A percentile compares a stretch with the other conserved stretches of the same genome.
phyloP scores from a whole-genome alignment of 148 eudicot genomes.

The Silene conica region DNA sequence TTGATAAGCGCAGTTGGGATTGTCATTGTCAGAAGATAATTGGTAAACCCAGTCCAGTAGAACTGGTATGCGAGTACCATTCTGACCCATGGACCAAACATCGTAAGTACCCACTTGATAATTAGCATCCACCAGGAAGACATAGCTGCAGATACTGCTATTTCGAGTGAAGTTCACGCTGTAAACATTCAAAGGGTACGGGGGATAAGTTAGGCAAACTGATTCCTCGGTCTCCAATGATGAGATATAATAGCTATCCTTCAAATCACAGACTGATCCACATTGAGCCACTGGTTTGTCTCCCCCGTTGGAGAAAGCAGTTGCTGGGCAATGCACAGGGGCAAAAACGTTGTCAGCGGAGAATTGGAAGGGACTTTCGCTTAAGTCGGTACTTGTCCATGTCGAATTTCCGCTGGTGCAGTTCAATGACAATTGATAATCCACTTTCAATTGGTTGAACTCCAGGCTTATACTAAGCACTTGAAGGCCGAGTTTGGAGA shows the following conservation, averaged over 20 bases:
- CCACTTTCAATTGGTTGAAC: no score
- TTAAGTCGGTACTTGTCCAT: no score
- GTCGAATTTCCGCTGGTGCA: no score
- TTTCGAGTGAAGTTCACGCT: constrained; percentile 11
- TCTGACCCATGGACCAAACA: constrained; percentile 10
- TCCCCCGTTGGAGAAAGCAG: constrained; percentile 10
- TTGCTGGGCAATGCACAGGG: constrained; percentile 13
- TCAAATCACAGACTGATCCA: constrained; percentile 14
- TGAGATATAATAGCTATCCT: neutral
- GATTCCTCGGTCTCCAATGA: neutral
- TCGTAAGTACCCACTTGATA: neutral
- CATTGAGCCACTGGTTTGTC: constrained; percentile 15
- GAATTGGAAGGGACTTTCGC: constrained; percentile 1
- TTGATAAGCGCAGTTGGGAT: no score
- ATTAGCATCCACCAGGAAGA: constrained; percentile 4
- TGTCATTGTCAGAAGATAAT: no score
- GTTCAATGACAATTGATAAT: no score
- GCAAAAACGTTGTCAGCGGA: constrained; percentile 11
- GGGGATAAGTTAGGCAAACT: constrained; percentile 14
- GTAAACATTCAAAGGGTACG: constrained; percentile 12
- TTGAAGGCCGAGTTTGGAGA: constrained; percentile 7
- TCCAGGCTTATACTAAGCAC: no score
- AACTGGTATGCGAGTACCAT: constrained; percentile 15
- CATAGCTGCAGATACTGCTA: constrained; percentile 12
- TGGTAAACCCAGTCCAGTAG: no score